Evolutionary conservation across 108 stramenopile genomes (phyloP), one percentile per base, ranked within the genome.

Genomic region (Cylindrotheca fusiformis): DNA sequence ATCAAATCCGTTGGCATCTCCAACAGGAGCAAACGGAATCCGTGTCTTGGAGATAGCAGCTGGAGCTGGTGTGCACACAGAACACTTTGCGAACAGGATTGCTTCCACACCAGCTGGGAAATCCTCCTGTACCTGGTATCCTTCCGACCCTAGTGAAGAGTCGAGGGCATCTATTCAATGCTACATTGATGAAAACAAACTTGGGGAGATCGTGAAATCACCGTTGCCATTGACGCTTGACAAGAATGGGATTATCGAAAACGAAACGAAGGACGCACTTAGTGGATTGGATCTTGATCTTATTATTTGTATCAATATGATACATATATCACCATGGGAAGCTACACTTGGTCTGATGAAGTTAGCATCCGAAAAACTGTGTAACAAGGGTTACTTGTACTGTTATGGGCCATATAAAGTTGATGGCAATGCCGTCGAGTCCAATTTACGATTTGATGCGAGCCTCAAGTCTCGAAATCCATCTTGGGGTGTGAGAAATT

Each of bases 301-400:
- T 4, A 77, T 88, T 12, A 32, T 81, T 24, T 80, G 77, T 56
- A 87, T 89, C 58, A 94, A 94, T 61, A 89, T 94, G 90, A 88
- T 91, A 33, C 93, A 94, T 67, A 91, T 94, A 26, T 76, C 85
- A 6, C 90, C 93, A 1, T 94, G 90, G 90, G 64, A 67, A 30
- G 93, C 90, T 2, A 94, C 90, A 1, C 19, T 82, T 26, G 93
- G 90, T 8, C 58, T 94, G 49, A 75, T 94, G 82, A 73, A 81
- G 51, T 47, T 76, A 28, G 83, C 88, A 2, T 71, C 65, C 2
- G 61, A 72, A 54, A 36, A 54, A 18, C 66, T 89, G 48, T 41
- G 51, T 36, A 28, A 50, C 3, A 55, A 24, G 0, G 93, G 93
- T 0, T 55, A 72, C 12, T 62, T 94, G 44, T 69, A 70, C 32